phyloP scores from a whole-genome alignment of 1,139 yeast species.

The Scheffersomyces lignicola region DNA sequence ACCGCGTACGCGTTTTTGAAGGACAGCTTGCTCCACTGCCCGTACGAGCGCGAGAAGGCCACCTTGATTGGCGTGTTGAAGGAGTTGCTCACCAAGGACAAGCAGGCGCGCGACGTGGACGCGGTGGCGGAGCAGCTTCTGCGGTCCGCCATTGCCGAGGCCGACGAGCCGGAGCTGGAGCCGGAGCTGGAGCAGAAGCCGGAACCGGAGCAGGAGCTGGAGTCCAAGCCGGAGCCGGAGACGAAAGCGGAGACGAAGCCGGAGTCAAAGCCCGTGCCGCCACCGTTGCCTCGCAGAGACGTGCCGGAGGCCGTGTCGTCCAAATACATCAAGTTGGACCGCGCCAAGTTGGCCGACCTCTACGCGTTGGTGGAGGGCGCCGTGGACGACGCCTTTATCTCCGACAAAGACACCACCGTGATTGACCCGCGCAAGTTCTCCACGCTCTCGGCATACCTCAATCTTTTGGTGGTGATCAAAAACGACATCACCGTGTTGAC shows the following conservation, averaged over 20 bases:
- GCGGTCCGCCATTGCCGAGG: constrained; percentile 5
- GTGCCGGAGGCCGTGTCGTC: constrained; percentile 12
- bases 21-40: constrained; percentile 70
- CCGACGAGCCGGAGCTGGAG: neutral
- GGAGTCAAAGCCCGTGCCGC: constrained; percentile 9
- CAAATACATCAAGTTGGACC: constrained; percentile 39
- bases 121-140: constrained; percentile 9
- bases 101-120: constrained; percentile 9
- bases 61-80: constrained; percentile 67
- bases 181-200: too few relatives aligned
- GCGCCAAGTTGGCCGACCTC: constrained; percentile 38
- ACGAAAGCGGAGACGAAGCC: constrained; percentile 3
- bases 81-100: constrained; percentile 47
- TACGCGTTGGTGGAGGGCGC: constrained; percentile 36
- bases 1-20: constrained; percentile 59
- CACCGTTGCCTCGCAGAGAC: constrained; percentile 21
- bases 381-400: constrained; percentile 30
- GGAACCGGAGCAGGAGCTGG: constrained; percentile 2
- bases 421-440: constrained; percentile 35
- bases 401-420: constrained; percentile 12
- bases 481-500: constrained; percentile 18
- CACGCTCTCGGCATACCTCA: constrained; percentile 53
- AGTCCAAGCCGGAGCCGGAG: constrained; percentile 2
- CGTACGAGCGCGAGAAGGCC: constrained; percentile 59
- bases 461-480: constrained; percentile 50